Percentiles rank a stretch among this genome's conserved stretches.
These are phyloP conservation scores for Phytophthora constricta DNA, from an alignment of 352 stramenopile genomes.

Conservation along the genomic window DNA sequence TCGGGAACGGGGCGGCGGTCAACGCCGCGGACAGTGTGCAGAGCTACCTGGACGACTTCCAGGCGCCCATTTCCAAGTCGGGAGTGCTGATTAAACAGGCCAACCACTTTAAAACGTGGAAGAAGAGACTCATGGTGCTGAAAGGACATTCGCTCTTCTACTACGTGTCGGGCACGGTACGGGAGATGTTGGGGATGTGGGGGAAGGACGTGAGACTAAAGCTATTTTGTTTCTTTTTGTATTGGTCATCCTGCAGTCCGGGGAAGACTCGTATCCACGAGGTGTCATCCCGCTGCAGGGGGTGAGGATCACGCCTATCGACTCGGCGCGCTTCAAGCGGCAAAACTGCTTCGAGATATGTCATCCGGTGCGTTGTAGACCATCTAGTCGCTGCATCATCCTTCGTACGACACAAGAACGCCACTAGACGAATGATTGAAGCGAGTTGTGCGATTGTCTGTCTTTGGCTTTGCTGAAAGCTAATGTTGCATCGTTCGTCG, in stretches of 20 bases:
- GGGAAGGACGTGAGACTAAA: conserved; percentile 1
- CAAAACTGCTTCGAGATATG: conserved; percentile 90
- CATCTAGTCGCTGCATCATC: neutral
- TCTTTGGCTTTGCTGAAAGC: neutral
- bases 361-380: conserved; percentile 61
- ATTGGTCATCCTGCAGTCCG: conserved; percentile 52
- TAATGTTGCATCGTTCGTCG: conserved; percentile 11
- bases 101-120: conserved; percentile 91
- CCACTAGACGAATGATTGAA: too few relatives aligned
- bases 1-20: conserved; percentile 12
- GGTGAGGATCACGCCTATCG: conserved; percentile 82
- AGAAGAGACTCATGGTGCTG: conserved; percentile 89
- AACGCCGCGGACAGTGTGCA: conserved; percentile 35
- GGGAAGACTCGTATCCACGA: conserved; percentile 85
- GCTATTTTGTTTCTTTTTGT: too few relatives aligned
- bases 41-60: conserved; percentile 79
- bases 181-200: neutral
- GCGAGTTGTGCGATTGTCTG: neutral
- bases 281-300: conserved; percentile 80
- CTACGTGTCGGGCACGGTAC: conserved; percentile 87
- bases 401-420: too few relatives aligned
- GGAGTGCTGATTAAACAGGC: conserved; percentile 89
- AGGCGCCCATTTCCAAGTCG: conserved; percentile 83
- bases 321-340: conserved; percentile 81
- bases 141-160: conserved; percentile 90